Evolutionary conservation across 805 yeast genomes (phyloP).

Genomic region (Candida boidinii): DNA sequence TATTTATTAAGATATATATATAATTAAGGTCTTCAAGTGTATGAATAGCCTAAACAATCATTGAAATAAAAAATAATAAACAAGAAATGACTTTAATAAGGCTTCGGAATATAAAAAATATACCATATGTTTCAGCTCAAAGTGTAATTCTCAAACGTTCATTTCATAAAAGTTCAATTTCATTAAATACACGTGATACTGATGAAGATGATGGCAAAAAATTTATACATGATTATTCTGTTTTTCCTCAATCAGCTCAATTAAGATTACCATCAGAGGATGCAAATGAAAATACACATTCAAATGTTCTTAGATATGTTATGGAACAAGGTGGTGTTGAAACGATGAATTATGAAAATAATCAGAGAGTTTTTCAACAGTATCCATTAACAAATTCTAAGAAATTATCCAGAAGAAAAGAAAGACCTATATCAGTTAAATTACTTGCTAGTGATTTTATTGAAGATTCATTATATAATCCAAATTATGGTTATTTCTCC

Average conservation of each 20-base stretch:
- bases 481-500: conserved; percentile 74
- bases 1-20: too few relatives aligned
- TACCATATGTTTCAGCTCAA: too few relatives aligned
- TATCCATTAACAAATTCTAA: conserved; percentile 34
- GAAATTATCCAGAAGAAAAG: conserved; percentile 25
- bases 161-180: too few relatives aligned
- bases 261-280: conserved; percentile 20
- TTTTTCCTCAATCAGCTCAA: conserved; percentile 21
- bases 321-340: conserved; percentile 28
- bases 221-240: conserved; percentile 27
- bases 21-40: too few relatives aligned
- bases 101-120: too few relatives aligned
- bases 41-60: too few relatives aligned
- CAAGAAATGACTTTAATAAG: too few relatives aligned
- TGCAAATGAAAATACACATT: conserved; percentile 10
- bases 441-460: conserved; percentile 77
- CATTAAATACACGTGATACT: too few relatives aligned
- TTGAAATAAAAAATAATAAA: too few relatives aligned
- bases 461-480: conserved; percentile 78
- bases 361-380: conserved; percentile 27
- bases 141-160: too few relatives aligned
- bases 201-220: neutral
- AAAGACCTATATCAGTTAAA: conserved; percentile 53
- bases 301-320: conserved; percentile 15
- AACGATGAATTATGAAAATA: conserved; percentile 24